A percentile compares a stretch with the other conserved stretches of the same genome.
Evolutionary conservation across 1,139 yeast genomes (phyloP).

Genomic region (Geotrichum bryndzae): DNA sequence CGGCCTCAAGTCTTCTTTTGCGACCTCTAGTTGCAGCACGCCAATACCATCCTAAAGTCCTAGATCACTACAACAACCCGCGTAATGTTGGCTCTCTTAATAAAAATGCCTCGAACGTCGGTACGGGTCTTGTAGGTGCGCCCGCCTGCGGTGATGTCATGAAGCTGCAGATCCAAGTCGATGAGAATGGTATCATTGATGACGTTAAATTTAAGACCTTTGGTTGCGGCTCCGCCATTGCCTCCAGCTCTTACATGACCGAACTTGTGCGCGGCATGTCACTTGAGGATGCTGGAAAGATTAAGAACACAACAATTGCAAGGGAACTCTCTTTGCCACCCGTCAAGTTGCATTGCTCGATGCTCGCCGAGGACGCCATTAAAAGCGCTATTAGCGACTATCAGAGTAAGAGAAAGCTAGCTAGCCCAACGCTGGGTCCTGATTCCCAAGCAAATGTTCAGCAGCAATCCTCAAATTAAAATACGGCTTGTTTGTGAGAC

Average conservation of each 20-base stretch:
- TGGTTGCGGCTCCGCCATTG: slow-evolving; percentile 98
- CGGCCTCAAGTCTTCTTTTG: not conserved
- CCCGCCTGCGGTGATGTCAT: slow-evolving; percentile 99
- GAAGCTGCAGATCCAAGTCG: slow-evolving; percentile 94
- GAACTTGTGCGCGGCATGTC: slow-evolving; percentile 94
- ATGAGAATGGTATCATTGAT: slow-evolving; percentile 79
- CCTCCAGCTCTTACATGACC: slow-evolving; percentile 89
- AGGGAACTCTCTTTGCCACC: slow-evolving; percentile 93
- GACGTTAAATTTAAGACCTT: slow-evolving; percentile 97
- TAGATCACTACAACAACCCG: slow-evolving; percentile 95
- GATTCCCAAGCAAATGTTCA: slow-evolving; percentile 6
- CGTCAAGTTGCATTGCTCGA: slow-evolving; percentile 92
- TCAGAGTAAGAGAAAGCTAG: slow-evolving; percentile 52
- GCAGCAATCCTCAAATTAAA: not conserved
- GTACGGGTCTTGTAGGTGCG: slow-evolving; percentile 94
- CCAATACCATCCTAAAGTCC: slow-evolving; percentile 39
- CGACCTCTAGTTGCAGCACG: slow-evolving; percentile 9
- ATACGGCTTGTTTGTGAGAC: not conserved
- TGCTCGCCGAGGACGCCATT: slow-evolving; percentile 98
- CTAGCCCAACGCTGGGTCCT: slow-evolving; percentile 36
- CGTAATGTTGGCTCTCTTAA: slow-evolving; percentile 92
- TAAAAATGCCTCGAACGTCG: slow-evolving; percentile 72
- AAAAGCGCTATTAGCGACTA: slow-evolving; percentile 96
- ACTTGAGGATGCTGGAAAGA: slow-evolving; percentile 84
- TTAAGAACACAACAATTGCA: slow-evolving; percentile 88